phyloP scores from a whole-genome alignment of 2,329 filamentous ascomycete genomes.

The Amylocarpus encephaloides region DNA sequence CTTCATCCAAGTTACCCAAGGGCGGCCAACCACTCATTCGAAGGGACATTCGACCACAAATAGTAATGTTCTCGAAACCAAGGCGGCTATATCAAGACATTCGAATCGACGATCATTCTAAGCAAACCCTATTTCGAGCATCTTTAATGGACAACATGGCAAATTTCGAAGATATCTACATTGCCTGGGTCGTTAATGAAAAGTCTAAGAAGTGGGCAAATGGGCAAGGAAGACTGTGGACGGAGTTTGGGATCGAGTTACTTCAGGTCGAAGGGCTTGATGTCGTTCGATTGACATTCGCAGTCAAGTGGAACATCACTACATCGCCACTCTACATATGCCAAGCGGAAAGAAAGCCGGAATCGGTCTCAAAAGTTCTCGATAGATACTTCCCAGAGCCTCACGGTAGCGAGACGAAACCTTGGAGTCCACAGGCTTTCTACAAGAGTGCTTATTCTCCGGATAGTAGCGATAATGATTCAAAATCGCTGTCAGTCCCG shows the following conservation, averaged over 20 bases:
- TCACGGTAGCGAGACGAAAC: conserved; percentile 10
- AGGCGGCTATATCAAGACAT: conserved; percentile 12
- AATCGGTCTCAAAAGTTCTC: conserved; percentile 24
- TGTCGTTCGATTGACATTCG: conserved; percentile 21
- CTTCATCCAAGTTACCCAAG: conserved; percentile 14
- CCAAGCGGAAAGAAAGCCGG: conserved; percentile 12
- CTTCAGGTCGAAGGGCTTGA: conserved; percentile 17
- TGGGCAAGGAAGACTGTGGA: conserved; percentile 26
- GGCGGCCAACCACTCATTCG: conserved; percentile 14
- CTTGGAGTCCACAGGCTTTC: conserved; percentile 51
- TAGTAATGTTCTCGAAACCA: conserved; percentile 12
- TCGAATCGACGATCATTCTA: conserved; percentile 17
- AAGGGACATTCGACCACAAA: conserved; percentile 13
- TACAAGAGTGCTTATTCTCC: conserved; percentile 65
- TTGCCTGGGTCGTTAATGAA: conserved; percentile 20
- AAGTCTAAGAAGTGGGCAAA: conserved; percentile 21
- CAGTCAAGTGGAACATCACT: conserved; percentile 29
- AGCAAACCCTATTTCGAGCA: conserved; percentile 14
- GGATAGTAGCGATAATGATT: conserved; percentile 34
- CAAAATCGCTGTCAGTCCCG: conserved; percentile 38
- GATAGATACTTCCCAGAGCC: conserved; percentile 26
- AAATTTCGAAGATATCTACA: conserved; percentile 19
- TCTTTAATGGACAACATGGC: conserved; percentile 12
- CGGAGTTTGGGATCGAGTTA: conserved; percentile 22
- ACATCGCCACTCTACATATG: conserved; percentile 19